Base-by-base conservation (phyloP, 768 basidiomycete species). In the Tubosaeta brunneosetosa region DNA sequence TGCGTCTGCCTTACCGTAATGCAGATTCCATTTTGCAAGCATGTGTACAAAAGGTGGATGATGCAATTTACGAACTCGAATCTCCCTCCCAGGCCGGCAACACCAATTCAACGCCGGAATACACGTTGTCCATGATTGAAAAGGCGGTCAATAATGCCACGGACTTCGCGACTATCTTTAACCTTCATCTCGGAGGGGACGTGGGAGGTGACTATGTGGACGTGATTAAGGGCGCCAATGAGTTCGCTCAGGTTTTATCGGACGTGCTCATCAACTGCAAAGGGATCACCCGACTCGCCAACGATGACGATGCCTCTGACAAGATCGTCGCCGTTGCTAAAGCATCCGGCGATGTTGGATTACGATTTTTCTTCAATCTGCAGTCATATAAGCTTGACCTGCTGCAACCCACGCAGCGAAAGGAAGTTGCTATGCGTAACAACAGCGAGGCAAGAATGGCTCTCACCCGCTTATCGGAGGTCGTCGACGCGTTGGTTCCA, bases 111-210 rank as follows among this genome's bases (percentile, higher is more conserved):
- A 98, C 97, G 0, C 97, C 97, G 4, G 95, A 97, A 67, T 98
- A 98, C 68, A 95, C 94, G 1, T 76, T 97, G 16, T 97, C 97
- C 1, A 94, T 98, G 88, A 92, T 98, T 64, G 97, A 99, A 70
- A 97, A 97, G 73, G 88, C 93, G 2, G 74, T 88, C 66, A 94
- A 90, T 68, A 95, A 89, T 61, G 92, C 94, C 14, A 97, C 85
- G 44, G 95, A 99, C 64, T 98, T 99, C 63, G 97, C 95, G 10
- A 90, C 88, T 16, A 78, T 93, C 52, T 98, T 92, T 75, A 92
- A 93, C 66, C 82, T 97, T 10, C 91, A 91, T 71, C 80, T 98
- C 19, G 80, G 84, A 55, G 86, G 86, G 22, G 92, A 95, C 58
- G 75, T 75, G 41, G 95, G 95, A 31, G 97, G 94, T 9, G 91